Base-by-base conservation (phyloP, 2,329 filamentous ascomycete genomes). In the Diplodia corticola region DNA sequence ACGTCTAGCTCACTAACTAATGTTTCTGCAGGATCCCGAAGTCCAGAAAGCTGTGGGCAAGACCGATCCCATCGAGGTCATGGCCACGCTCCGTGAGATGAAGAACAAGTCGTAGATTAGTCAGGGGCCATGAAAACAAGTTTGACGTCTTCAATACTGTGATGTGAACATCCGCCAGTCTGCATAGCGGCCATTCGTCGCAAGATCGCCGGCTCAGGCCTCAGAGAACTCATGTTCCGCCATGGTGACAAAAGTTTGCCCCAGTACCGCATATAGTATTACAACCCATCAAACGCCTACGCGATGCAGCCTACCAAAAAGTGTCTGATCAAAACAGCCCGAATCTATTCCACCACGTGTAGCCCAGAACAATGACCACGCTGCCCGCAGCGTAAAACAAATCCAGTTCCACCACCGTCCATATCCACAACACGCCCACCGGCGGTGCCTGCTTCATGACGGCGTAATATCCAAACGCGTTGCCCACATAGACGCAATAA, bases 391-490 rank as follows among this genome's bases (percentile, higher is more conserved):
- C 91, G 73, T 86, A 88, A 0, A 82, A 73, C 48, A 96, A 80
- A 65, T 92, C 85, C 79, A 97, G 85, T 80, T 99, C 95, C 54
- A 98, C 84, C 24, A 98, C 89, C 35, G 90, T 88, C 93, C 94
- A 98, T 4, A 98, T 85, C 93, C 94, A 98, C 20, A 98, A 77
- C 48, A 91, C 94, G 0, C 92, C 95, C 15, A 97, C 77, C 5
- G 93, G 89, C n/a, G 95, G 95, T 0, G 93, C 91, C 69, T 88
- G 88, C 81, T 97, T 96, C 92, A 98, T 93, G 22, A 96, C 88
- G 6, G 91, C 90, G 71, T 96, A 88, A 73, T 97, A 98, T 4
- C 89, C 87, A 70, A 88, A 86, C 33, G 82, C 84, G 73, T 97
- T 98, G 28, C 91, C 92, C 63, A 93, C 87, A 70, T 91, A 83